Evolutionary conservation across 2,329 filamentous ascomycete species (phyloP).

Genomic region (Penicillium sp.): DNA sequence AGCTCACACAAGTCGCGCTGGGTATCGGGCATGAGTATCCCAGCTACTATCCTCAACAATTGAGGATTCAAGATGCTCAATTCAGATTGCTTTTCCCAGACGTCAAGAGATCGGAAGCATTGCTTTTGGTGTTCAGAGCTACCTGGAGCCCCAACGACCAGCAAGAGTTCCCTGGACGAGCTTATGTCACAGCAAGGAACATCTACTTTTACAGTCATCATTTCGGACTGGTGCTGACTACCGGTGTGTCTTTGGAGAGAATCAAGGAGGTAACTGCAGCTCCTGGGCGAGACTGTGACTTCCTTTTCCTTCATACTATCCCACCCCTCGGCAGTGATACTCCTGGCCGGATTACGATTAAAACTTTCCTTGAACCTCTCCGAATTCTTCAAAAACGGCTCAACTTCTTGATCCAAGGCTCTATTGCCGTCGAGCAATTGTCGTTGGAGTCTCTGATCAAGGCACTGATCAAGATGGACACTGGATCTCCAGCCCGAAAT

Average conservation of each 20-base stretch:
- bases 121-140: conserved; percentile 88
- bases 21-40: conserved; percentile 58
- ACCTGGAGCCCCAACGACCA: conserved; percentile 78
- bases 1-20: conserved; percentile 35
- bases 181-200: conserved; percentile 82
- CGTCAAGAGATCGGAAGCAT: conserved; percentile 71
- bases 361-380: conserved; percentile 87
- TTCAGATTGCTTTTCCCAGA: conserved; percentile 88
- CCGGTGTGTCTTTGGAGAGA: conserved; percentile 68
- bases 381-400: conserved; percentile 77
- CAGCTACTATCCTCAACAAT: conserved; percentile 72
- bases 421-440: conserved; percentile 68
- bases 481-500: conserved; percentile 56
- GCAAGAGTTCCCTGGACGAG: conserved; percentile 76
- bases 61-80: conserved; percentile 85
- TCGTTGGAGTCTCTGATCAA: conserved; percentile 68
- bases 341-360: conserved; percentile 76
- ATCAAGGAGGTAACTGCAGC: conserved; percentile 88
- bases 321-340: conserved; percentile 60
- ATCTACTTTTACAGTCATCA: conserved; percentile 98
- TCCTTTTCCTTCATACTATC: conserved; percentile 79
- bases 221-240: conserved; percentile 83
- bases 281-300: conserved; percentile 87
- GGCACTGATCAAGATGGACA: conserved; percentile 72
- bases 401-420: conserved; percentile 79